Percentiles rank a stretch among this genome's conserved stretches.
Evolutionary conservation across 225 moss, liverwort and hornwort genomes (phyloP).

Genomic region (Sphagnum contortum): DNA sequence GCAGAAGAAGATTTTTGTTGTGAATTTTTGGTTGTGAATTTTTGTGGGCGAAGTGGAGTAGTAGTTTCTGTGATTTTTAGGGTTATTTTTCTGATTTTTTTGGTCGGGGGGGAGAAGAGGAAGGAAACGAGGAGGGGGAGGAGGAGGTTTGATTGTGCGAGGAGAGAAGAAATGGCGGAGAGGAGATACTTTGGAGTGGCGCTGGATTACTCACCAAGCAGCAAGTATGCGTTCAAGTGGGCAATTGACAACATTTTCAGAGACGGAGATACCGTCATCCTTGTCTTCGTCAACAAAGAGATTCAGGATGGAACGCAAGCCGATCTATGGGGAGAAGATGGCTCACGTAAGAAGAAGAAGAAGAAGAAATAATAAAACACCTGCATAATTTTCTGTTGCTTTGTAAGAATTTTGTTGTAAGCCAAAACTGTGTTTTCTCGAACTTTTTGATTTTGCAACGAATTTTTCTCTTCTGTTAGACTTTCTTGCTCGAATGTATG

Average conservation of each 20-base stretch:
- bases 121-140: no score
- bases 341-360: conserved; percentile 33
- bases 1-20: no score
- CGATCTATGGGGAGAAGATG: conserved; percentile 34
- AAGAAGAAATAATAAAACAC: no score
- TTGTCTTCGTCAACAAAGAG: conserved; percentile 52
- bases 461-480: not conserved
- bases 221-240: conserved; percentile 61
- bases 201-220: conserved; percentile 54
- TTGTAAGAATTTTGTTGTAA: no score
- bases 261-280: conserved; percentile 46
- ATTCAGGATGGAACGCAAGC: conserved; percentile 25
- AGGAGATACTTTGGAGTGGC: conserved; percentile 53
- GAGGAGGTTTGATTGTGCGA: no score
- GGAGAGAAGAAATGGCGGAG: conserved; percentile 9
- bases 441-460: not conserved
- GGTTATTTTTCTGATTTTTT: no score
- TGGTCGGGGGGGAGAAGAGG: no score
- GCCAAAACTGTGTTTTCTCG: not conserved
- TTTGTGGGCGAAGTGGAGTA: no score
- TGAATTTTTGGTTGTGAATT: no score
- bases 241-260: conserved; percentile 47
- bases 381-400: no score
- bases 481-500: not conserved
- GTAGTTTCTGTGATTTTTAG: no score